A percentile compares a stretch with the other conserved stretches of the same genome.
Conservation (phyloP, 371 early-diverging fungal species). For the Polyrhizophydium stewartii region DNA sequence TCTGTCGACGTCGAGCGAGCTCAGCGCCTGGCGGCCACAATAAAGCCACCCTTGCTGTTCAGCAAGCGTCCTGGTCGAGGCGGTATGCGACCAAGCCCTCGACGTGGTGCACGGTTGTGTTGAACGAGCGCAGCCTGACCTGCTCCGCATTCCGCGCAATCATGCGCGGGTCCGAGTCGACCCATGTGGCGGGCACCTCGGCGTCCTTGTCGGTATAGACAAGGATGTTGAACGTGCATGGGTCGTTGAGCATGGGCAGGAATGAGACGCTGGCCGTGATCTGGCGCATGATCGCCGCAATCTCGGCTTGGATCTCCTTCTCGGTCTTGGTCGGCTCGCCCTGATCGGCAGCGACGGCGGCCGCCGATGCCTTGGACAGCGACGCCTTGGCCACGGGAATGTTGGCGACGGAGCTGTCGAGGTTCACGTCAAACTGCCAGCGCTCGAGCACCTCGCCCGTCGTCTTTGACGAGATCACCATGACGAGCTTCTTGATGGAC, state of each 20-base stretch:
- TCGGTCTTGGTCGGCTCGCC: conserved; percentile 44
- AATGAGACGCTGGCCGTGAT: conserved; percentile 86
- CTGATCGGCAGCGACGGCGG: neutral
- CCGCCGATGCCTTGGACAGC: neutral
- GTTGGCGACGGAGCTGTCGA: conserved; percentile 17
- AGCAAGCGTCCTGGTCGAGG: neutral
- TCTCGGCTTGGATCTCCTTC: conserved; percentile 67
- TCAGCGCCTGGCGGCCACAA: too few relatives aligned
- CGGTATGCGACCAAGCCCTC: conserved; percentile 79
- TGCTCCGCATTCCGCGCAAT: conserved; percentile 79
- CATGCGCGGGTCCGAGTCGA: conserved; percentile 71
- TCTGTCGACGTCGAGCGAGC: too few relatives aligned
- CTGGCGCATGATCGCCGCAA: conserved; percentile 84
- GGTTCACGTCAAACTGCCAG: conserved; percentile 89
- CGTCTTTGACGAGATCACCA: conserved; percentile 76
- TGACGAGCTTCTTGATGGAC: conserved; percentile 73
- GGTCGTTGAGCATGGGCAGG: conserved; percentile 81
- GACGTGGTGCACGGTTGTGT: conserved; percentile 76
- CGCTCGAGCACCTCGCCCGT: conserved; percentile 80
- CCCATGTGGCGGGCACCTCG: conserved; percentile 83
- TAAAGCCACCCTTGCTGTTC: too few relatives aligned
- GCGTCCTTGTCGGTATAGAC: conserved; percentile 84
- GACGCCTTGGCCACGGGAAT: neutral
- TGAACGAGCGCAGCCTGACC: conserved; percentile 73
- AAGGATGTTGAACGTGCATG: conserved; percentile 88